A percentile compares a stretch with the other conserved stretches of the same genome.
These are phyloP conservation scores for Tremella yokohamensis DNA, from an alignment of 768 basidiomycete species.

Conservation along the genomic window DNA sequence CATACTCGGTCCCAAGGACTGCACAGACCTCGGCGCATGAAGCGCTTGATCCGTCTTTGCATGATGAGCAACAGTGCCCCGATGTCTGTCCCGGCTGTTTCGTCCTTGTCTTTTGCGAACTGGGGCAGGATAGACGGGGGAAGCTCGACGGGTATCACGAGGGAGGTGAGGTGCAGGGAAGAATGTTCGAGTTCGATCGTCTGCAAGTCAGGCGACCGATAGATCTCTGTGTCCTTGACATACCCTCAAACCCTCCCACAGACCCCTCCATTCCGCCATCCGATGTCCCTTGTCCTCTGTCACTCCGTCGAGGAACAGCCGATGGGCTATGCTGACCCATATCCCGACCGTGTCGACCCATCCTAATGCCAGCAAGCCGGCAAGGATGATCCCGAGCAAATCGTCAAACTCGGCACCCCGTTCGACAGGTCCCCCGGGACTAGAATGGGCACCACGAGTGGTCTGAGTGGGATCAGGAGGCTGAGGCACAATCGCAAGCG, in stretches of 20 bases:
- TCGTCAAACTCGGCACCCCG: neutral
- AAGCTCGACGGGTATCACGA: constrained; percentile 3
- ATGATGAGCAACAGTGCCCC: constrained; percentile 9
- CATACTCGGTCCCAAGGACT: constrained; percentile 5
- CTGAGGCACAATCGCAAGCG: neutral
- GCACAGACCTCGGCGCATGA: constrained; percentile 2
- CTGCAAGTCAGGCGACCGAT: neutral
- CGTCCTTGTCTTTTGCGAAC: neutral
- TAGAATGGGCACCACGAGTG: neutral
- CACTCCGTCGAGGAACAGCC: constrained; percentile 5
- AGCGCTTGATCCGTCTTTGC: constrained; percentile 9
- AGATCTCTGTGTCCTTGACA: neutral
- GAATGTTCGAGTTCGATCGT: constrained; percentile 14
- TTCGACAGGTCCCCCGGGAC: neutral
- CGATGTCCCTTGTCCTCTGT: neutral
- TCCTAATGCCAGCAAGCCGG: constrained; percentile 3
- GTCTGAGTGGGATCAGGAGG: neutral
- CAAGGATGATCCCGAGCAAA: constrained; percentile 11
- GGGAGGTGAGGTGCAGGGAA: constrained; percentile 9
- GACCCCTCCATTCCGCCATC: constrained; percentile 6
- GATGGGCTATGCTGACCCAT: constrained; percentile 12
- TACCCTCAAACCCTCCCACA: constrained; percentile 13
- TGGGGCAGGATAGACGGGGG: neutral
- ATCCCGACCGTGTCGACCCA: constrained; percentile 10
- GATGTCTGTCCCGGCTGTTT: neutral